A percentile compares a stretch with the other conserved stretches of the same genome.
Conservation (phyloP, 441 rosid species). For the Populus hybrid region DNA sequence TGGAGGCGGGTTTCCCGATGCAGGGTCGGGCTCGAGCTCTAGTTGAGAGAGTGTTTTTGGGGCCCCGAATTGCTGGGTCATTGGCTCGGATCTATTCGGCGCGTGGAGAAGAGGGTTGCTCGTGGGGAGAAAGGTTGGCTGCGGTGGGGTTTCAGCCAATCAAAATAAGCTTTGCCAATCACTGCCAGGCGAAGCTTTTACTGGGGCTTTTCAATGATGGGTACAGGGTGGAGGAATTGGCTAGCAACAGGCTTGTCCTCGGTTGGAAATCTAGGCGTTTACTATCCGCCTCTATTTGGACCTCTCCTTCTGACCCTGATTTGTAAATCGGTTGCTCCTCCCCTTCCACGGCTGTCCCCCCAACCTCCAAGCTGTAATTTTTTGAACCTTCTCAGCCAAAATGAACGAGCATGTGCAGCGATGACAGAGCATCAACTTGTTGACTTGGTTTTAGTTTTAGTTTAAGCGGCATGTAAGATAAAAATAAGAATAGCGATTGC, state of each 20-base stretch:
- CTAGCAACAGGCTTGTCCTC: slow-evolving; percentile 50
- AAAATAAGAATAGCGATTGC: too few relatives aligned
- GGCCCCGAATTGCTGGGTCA: slow-evolving; percentile 58
- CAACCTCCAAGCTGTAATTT: too few relatives aligned
- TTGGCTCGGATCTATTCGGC: slow-evolving; percentile 40
- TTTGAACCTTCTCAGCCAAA: too few relatives aligned
- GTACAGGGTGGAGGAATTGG: slow-evolving; percentile 60
- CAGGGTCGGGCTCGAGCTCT: slow-evolving; percentile 48
- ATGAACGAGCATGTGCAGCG: not conserved
- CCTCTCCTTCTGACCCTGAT: slow-evolving; percentile 31
- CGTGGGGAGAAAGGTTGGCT: slow-evolving; percentile 55
- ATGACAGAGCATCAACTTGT: not conserved
- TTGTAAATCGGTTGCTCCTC: slow-evolving; percentile 15
- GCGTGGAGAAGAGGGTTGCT: slow-evolving; percentile 29
- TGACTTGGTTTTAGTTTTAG: not conserved
- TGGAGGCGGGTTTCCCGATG: slow-evolving; percentile 66
- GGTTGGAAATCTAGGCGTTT: slow-evolving; percentile 81
- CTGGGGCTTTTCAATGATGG: slow-evolving; percentile 75
- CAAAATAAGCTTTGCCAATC: slow-evolving; percentile 61
- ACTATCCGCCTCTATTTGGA: slow-evolving; percentile 80
- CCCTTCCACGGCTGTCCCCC: too few relatives aligned
- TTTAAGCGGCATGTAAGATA: too few relatives aligned
- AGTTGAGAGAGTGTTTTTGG: slow-evolving; percentile 62
- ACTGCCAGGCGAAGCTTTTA: slow-evolving; percentile 77
- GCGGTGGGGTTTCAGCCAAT: slow-evolving; percentile 40